phyloP scores from a whole-genome alignment of 2,329 filamentous ascomycete genomes.

The Phyllosticta citribraziliensis region DNA sequence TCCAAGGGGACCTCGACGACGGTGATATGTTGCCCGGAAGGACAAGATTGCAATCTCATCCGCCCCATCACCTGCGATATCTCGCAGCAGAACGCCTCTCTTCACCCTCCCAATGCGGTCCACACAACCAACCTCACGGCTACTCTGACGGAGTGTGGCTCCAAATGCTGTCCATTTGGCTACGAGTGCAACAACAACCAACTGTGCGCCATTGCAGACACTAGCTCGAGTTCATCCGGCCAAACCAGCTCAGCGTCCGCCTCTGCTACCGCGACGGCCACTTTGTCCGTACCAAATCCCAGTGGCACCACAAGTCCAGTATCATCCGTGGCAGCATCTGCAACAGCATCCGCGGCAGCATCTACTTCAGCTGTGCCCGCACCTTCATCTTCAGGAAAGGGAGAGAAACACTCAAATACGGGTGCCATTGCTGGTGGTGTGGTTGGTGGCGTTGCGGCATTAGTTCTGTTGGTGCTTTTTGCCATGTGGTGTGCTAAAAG shows the following conservation, averaged over 20 bases:
- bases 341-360: constrained; percentile 16
- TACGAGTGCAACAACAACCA: constrained; percentile 49
- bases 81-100: constrained; percentile 48
- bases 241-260: constrained; percentile 3
- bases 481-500: constrained; percentile 26
- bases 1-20: constrained; percentile 40
- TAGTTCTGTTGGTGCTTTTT: constrained; percentile 22
- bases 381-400: constrained; percentile 7
- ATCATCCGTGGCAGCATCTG: constrained; percentile 10
- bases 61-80: constrained; percentile 56
- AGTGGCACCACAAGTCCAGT: background rate
- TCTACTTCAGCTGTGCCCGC: constrained; percentile 17
- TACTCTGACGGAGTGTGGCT: constrained; percentile 48
- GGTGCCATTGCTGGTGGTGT: constrained; percentile 29
- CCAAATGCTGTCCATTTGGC: constrained; percentile 61
- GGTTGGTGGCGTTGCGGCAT: constrained; percentile 28
- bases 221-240: constrained; percentile 30
- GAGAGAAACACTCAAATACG: constrained; percentile 2
- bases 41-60: constrained; percentile 50
- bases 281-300: background rate
- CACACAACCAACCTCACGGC: constrained; percentile 54
- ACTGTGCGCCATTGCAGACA: constrained; percentile 38
- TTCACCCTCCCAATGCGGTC: constrained; percentile 48
- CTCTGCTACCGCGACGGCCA: background rate
- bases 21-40: constrained; percentile 59